Evolutionary conservation across 176 grass and related monocot genomes (phyloP), one percentile per base, ranked within the genome.

Genomic region (Lolium perenne): DNA sequence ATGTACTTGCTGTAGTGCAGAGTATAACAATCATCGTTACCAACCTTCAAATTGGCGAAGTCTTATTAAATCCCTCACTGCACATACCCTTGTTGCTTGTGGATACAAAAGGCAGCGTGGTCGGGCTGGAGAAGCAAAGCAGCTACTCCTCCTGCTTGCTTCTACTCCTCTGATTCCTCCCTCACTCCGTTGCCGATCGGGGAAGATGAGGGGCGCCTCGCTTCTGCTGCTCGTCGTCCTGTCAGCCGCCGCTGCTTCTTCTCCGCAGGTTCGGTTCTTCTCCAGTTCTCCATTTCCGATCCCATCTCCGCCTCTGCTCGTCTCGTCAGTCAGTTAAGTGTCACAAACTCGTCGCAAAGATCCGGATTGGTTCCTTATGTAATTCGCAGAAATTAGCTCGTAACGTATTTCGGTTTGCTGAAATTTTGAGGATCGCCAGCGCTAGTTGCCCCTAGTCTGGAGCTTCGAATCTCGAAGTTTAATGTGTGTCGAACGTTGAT

Each of bases 221-320:
- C 25, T 76, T 16, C 48, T 50, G 25, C 25, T 76, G 74, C 74
- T 76, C 49, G 25, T 20, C 49, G 74, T 76, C 74, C 25, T 55
- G 0, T 17, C 74, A 2, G 74, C 74, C 12, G 49, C 48, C 0
- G 74, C 49, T 2, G 74, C 49, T 2, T 14, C 48, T 29, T 23
- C 23, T 14, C 48, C 73, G 0, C 48, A 76, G 74, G 74, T 55
- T 35, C 73, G n/a, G 43, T 43, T 18, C 8, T 32, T 6, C 49
- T 38, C 48, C 25, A 32, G 47, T 32, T 3, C 49, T 38, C 48
- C 25, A 32, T 47, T 15, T 16, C 50, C 46, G 6, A 49, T 53
- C 72, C 48, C 74, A 20, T 55, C 8, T 23, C 23, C 15, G 0
- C 23, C 23, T 6, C 15, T 54, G 74, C 49, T 56, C 48, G 48